Base-by-base conservation (phyloP, 1,139 yeast genomes). In the Yamadazyma triangularis region DNA sequence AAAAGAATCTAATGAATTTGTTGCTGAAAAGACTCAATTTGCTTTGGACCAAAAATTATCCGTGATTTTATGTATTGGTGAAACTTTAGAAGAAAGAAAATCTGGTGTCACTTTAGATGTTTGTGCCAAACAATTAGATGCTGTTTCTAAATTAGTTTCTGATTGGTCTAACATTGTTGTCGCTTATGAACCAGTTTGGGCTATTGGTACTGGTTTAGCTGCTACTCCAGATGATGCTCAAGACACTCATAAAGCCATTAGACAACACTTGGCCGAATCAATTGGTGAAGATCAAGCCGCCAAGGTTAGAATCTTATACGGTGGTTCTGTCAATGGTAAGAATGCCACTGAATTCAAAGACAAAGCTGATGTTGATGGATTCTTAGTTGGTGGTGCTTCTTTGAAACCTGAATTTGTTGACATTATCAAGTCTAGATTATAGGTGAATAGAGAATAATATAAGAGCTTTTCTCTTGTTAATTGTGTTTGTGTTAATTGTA, bases 161-260 rank as follows among this genome's bases (percentile, higher is more conserved):
- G 97, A 89, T 78, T 91, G 98, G 98, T 56, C 82, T 45, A 75
- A 85, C 64, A 73, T 91, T 50, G 98, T 91, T 46, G 72, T 93
- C 63, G 99, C 98, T 57, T 93, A 93, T 71, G 98, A 91, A 73
- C 99, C 99, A 52, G 96, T 91, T 50, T 91, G 98, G 98, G 99
- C 99, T 50, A 91, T 91, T 56, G 99, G 99, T 64, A 89, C 98
- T 50, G 99, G 99, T 57, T 79, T 91, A 58, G 96, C 97, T 56
- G 98, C 98, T 46, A 91, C 98, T 50, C 89, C 98, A 47, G 87
- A 85, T 46, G 97, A 91, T 59, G 97, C 96, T 50, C 95, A 88
- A 73, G 87, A 80, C 48, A 88, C 94, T 57, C 98, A 93, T 74
- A 77, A 77, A 60, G 77, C 74, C 47, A 85, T 93, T 69, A 86